Evolutionary conservation across 1,284 basidiomycete genomes (phyloP), one percentile per base, ranked within the genome.

Genomic region (Pseudozyma hubeiensis): DNA sequence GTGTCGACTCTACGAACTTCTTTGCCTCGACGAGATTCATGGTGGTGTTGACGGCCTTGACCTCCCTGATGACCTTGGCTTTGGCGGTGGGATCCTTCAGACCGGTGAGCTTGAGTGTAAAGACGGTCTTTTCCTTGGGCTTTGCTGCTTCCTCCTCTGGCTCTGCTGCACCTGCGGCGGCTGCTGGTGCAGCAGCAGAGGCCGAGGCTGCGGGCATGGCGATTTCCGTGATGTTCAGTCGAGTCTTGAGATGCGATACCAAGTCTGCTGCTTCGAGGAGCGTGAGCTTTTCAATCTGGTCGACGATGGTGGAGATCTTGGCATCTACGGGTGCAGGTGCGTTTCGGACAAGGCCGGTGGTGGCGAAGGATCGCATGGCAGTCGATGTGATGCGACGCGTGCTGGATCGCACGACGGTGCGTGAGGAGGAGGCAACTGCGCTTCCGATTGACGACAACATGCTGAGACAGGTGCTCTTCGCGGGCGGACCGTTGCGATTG

Each of bases 41-140:
- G 44, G 55, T 76, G 40, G 53, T 64, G 74, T 84, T 81, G 50
- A 77, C 60, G 9, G 92, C 93, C 88, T 99, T 99, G 81, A 99
- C 93, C 86, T 99, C 97, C 80, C 93, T 90, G 84, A 99, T 99
- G 79, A 98, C 91, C 88, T 99, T 99, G 44, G 97, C 93, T 86
- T 99, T 84, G 19, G 82, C 82, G 11, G 70, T 73, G n/a, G 82
- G 68, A n/a, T 81, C 75, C 53, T 79, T 78, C 14, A 84, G 60
- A 14, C 80, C 81, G 29, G 64, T 70, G 33, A 84, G 68, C 48
- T 91, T 96, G 83, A 98, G 91, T 78, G 91, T 96, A 87, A 99
- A 99, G 45, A 96, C 89, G 8, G 95, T 97, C 90, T 99, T 99
- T 87, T 99, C 97, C 87, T 97, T 98, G 52, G 95, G 95, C 85